Evolutionary conservation across 2,329 filamentous ascomycete species (phyloP).

Genomic region (Helminthosporium solani): DNA sequence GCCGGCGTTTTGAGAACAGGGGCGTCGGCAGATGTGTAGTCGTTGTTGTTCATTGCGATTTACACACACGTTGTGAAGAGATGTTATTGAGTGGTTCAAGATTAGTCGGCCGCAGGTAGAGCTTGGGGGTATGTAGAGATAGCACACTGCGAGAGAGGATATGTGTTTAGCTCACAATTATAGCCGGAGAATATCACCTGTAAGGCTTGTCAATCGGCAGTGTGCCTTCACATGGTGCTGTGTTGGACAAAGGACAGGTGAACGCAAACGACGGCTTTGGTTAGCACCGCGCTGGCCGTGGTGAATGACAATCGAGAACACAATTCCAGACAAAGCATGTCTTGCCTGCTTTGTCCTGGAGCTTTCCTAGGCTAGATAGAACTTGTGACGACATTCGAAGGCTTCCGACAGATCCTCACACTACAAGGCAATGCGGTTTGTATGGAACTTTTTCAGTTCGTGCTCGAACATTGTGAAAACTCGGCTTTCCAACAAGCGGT

Average conservation of each 20-base stretch:
- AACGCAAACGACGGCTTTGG: background rate
- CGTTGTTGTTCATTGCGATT: constrained; percentile 1
- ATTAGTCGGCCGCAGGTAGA: background rate
- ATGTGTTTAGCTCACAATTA: too few species aligned
- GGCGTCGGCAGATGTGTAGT: constrained; percentile 3
- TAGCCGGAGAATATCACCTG: background rate
- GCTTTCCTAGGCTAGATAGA: too few species aligned
- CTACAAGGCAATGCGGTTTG: too few species aligned
- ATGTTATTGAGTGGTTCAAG: background rate
- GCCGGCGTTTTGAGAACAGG: background rate
- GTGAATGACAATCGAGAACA: constrained; percentile 1
- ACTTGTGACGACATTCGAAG: too few species aligned
- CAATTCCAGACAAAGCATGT: too few species aligned
- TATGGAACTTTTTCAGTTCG: too few species aligned
- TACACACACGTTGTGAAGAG: background rate
- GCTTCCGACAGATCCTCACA: too few species aligned
- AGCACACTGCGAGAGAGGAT: too few species aligned
- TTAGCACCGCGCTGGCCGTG: background rate
- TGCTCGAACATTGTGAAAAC: too few species aligned
- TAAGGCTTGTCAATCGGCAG: too few species aligned
- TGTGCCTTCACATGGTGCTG: background rate
- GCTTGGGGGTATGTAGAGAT: background rate
- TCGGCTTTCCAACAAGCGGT: too few species aligned
- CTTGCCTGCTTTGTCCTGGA: too few species aligned
- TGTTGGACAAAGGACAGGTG: background rate